A percentile compares a stretch with the other conserved stretches of the same genome.
These are phyloP conservation scores for Anethum foeniculum DNA, from an alignment of 140 eudicot genomes.

Conservation along the genomic window DNA sequence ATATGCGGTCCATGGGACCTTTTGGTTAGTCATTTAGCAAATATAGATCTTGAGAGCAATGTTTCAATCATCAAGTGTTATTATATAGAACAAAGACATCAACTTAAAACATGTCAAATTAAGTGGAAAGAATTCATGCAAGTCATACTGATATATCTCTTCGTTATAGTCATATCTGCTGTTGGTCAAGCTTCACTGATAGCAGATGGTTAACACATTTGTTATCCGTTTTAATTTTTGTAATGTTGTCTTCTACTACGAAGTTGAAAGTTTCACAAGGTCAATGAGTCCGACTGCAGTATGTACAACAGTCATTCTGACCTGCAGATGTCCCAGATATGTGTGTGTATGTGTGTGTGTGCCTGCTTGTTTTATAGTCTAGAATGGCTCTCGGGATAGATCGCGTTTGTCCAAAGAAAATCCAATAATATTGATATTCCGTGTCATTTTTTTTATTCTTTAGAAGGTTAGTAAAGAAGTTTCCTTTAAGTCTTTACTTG, in stretches of 20 bases:
- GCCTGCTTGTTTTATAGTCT: not conserved
- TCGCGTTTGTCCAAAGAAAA: not conserved
- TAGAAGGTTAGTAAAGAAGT: not conserved
- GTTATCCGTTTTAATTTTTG: not conserved
- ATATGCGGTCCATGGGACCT: slow-evolving; percentile 93
- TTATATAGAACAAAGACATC: not conserved
- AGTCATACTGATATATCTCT: not conserved
- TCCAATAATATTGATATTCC: not conserved
- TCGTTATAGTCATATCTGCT: not conserved
- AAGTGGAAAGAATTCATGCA: not conserved
- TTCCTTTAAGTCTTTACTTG: not conserved
- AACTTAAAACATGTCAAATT: not conserved
- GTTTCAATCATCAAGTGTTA: not conserved
- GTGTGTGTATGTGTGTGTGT: too few species aligned
- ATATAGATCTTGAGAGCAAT: not conserved
- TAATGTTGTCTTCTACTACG: not conserved
- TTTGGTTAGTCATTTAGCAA: slow-evolving; percentile 50
- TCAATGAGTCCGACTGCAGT: not conserved
- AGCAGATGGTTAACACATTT: not conserved
- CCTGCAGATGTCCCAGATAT: too few species aligned
- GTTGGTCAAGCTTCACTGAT: not conserved
- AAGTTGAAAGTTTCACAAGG: not conserved
- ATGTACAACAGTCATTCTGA: not conserved
- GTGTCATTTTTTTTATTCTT: not conserved
- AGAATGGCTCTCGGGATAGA: not conserved